Percentiles rank a stretch among this genome's conserved stretches.
These are phyloP conservation scores for Adansonia gregorii DNA, from an alignment of 441 rosid species.

Conservation along the genomic window DNA sequence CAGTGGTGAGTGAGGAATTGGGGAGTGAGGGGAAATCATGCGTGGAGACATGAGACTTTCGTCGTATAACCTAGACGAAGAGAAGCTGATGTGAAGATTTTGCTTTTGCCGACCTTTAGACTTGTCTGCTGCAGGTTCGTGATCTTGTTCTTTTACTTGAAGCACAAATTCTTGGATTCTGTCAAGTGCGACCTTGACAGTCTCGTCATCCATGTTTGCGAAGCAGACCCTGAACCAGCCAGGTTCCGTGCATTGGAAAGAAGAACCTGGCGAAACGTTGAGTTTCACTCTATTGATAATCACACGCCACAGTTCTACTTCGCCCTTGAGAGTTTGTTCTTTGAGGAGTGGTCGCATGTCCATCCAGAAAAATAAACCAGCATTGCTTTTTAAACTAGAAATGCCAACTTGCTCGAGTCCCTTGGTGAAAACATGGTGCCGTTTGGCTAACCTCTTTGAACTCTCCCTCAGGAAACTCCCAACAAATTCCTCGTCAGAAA, in stretches of 20 bases:
- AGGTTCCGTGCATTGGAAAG: conserved; percentile 41
- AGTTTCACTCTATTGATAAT: conserved; percentile 57
- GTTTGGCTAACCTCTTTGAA: conserved; percentile 45
- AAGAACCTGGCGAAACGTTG: conserved; percentile 64
- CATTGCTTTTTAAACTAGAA: conserved; percentile 53
- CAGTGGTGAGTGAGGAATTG: conserved; percentile 55
- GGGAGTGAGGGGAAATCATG: conserved; percentile 56
- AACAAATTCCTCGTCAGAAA: conserved; percentile 50
- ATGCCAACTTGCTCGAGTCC: conserved; percentile 47
- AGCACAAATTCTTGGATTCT: conserved; percentile 47
- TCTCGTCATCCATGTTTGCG: conserved; percentile 49
- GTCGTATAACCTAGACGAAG: conserved; percentile 39
- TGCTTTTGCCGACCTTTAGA: conserved; percentile 38
- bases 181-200: conserved; percentile 41
- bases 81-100: conserved; percentile 44
- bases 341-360: conserved; percentile 48
- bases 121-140: conserved; percentile 9
- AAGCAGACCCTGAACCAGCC: conserved; percentile 4
- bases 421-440: conserved; percentile 41
- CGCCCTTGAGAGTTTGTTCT: conserved; percentile 39
- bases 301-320: conserved; percentile 47
- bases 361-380: conserved; percentile 61
- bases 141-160: conserved; percentile 12
- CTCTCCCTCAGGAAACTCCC: conserved; percentile 44
- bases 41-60: conserved; percentile 47